phyloP scores from a whole-genome alignment of 1,284 basidiomycete genomes.

The Ganoderma lingzhi region DNA sequence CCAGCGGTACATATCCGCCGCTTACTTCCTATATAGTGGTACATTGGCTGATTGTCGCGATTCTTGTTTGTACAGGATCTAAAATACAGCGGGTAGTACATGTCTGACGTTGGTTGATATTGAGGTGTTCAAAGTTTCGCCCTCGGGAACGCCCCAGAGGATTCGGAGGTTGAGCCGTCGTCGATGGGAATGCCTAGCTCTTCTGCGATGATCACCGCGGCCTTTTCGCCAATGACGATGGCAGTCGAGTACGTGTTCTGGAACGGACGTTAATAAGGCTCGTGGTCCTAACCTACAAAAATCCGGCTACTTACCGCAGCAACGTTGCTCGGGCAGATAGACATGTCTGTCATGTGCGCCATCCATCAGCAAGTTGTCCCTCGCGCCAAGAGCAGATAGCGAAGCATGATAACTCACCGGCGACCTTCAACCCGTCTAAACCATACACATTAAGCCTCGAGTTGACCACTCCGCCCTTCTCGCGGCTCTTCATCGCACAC shows the following conservation, averaged over 20 bases:
- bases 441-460: slow-evolving; percentile 74
- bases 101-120: neutral
- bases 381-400: neutral
- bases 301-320: slow-evolving; percentile 29
- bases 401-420: slow-evolving; percentile 35
- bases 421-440: slow-evolving; percentile 69
- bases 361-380: neutral
- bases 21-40: slow-evolving; percentile 33
- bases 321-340: slow-evolving; percentile 63
- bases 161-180: neutral
- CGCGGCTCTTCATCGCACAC: slow-evolving; percentile 75
- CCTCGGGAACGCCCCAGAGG: neutral
- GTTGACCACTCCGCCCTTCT: slow-evolving; percentile 79
- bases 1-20: slow-evolving; percentile 37
- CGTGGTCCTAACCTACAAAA: neutral
- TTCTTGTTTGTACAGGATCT: neutral
- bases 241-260: slow-evolving; percentile 75
- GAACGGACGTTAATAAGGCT: neutral
- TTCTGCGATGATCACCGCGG: slow-evolving; percentile 61
- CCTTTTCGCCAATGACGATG: slow-evolving; percentile 74
- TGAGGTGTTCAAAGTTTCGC: neutral
- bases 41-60: neutral
- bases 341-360: slow-evolving; percentile 51
- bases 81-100: neutral
- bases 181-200: slow-evolving; percentile 55